Evolutionary conservation across 2,329 filamentous ascomycete genomes (phyloP).

Genomic region (Alternaria sp.): DNA sequence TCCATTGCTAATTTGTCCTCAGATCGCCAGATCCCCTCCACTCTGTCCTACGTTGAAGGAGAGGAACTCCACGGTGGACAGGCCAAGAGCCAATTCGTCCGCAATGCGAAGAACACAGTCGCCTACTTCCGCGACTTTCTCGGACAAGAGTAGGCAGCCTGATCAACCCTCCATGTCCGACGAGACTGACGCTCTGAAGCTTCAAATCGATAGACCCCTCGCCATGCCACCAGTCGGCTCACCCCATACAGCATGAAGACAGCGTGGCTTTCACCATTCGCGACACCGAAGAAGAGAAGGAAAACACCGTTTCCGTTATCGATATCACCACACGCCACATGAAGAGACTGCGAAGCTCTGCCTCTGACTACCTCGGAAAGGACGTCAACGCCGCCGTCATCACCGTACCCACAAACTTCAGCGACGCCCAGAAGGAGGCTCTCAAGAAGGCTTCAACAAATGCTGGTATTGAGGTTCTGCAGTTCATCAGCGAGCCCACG

Average conservation of each 20-base stretch:
- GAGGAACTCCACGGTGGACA: constrained; percentile 97
- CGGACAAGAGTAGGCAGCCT: constrained; percentile 78
- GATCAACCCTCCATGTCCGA: not conserved
- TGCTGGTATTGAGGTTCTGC: constrained; percentile 86
- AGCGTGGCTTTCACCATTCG: constrained; percentile 82
- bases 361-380: constrained; percentile 91
- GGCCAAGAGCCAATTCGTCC: constrained; percentile 90
- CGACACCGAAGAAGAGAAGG: constrained; percentile 67
- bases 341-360: constrained; percentile 79
- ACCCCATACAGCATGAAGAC: constrained; percentile 78
- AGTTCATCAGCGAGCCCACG: constrained; percentile 91
- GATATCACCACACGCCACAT: constrained; percentile 88
- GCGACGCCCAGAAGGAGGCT: constrained; percentile 83
- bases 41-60: constrained; percentile 92
- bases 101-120: constrained; percentile 92
- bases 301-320: constrained; percentile 76
- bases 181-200: constrained; percentile 49
- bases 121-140: constrained; percentile 96
- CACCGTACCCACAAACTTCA: constrained; percentile 92
- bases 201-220: constrained; percentile 98
- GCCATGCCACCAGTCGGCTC: constrained; percentile 90
- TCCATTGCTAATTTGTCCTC: constrained; percentile 18
- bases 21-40: constrained; percentile 97
- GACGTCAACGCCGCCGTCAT: constrained; percentile 94
- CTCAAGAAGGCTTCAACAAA: constrained; percentile 79